Evolutionary conservation across 2,329 filamentous ascomycete genomes (phyloP).

Genomic region (Calonectria multiphialidica): DNA sequence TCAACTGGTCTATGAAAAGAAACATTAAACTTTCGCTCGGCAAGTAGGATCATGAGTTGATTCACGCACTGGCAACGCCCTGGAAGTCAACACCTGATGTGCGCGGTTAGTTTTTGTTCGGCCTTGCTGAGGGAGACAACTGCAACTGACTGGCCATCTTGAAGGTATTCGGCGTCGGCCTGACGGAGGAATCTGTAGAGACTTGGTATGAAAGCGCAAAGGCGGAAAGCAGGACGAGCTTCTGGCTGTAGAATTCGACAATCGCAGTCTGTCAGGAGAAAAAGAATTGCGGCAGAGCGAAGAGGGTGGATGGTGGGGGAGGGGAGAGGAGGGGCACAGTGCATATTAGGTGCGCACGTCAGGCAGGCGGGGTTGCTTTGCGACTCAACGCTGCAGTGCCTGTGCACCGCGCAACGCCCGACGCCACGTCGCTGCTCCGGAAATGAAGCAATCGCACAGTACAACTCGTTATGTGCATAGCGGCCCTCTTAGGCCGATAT

Average conservation of each 20-base stretch:
- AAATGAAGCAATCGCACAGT: constrained; percentile 37
- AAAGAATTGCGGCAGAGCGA: constrained; percentile 30
- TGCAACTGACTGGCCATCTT: constrained; percentile 42
- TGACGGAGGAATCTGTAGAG: background rate
- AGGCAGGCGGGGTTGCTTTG: constrained; percentile 12
- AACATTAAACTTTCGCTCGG: background rate
- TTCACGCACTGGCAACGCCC: constrained; percentile 59
- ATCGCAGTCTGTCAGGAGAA: constrained; percentile 49
- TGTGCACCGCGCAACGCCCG: background rate
- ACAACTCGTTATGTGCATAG: constrained; percentile 43
- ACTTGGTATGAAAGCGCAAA: constrained; percentile 13
- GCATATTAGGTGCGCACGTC: constrained; percentile 45
- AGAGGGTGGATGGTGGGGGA: constrained; percentile 50
- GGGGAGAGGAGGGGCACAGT: constrained; percentile 50
- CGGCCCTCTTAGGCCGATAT: constrained; percentile 43
- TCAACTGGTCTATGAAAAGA: constrained; percentile 78
- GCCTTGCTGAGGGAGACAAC: background rate
- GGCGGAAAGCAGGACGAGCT: constrained; percentile 11
- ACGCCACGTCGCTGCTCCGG: constrained; percentile 21
- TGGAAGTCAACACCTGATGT: constrained; percentile 53
- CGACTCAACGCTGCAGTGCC: background rate
- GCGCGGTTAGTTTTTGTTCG: constrained; percentile 42
- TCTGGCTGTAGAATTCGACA: constrained; percentile 37
- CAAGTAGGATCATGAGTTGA: background rate
- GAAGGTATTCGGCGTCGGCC: constrained; percentile 31